phyloP scores from a whole-genome alignment of 2,329 filamentous ascomycete genomes.

The Colletotrichum liriopes region DNA sequence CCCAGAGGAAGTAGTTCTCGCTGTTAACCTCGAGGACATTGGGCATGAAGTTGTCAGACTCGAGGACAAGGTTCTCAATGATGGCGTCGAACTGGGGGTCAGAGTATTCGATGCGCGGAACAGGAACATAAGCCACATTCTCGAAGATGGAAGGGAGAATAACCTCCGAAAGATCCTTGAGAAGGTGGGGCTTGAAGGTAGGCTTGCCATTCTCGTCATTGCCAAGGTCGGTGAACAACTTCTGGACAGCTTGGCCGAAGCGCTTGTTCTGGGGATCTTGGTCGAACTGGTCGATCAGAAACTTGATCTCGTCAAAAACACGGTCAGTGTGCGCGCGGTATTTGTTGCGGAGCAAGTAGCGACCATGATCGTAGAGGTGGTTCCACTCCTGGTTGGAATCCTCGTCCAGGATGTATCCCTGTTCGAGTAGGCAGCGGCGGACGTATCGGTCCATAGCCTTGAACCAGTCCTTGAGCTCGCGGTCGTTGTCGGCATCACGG shows the following conservation, averaged over 20 bases:
- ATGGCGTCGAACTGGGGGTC: constrained; percentile 89
- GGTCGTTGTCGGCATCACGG: constrained; percentile 86
- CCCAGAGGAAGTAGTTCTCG: constrained; percentile 96
- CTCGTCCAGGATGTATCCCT: constrained; percentile 92
- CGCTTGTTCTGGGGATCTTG: constrained; percentile 88
- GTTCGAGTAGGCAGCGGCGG: constrained; percentile 86
- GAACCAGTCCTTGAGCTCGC: constrained; percentile 93
- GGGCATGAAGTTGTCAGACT: constrained; percentile 96
- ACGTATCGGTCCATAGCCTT: constrained; percentile 82
- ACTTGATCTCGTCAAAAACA: constrained; percentile 91
- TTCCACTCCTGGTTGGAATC: constrained; percentile 87
- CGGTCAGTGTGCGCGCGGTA: constrained; percentile 90
- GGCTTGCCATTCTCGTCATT: constrained; percentile 88
- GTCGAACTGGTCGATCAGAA: constrained; percentile 90
- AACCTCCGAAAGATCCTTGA: constrained; percentile 90
- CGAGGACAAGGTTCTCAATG: constrained; percentile 94
- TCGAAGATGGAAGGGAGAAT: constrained; percentile 89
- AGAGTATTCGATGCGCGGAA: constrained; percentile 94
- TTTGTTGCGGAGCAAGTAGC: constrained; percentile 88
- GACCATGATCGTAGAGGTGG: constrained; percentile 85
- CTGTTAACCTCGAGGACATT: constrained; percentile 90
- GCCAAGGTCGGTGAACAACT: constrained; percentile 90
- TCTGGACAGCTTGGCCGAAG: constrained; percentile 83
- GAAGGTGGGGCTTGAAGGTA: constrained; percentile 90
- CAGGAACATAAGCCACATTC: constrained; percentile 89